Evolutionary conservation across 2,329 filamentous ascomycete species (phyloP), one percentile per base, ranked within the genome.

Genomic region (Boeremia exigua): DNA sequence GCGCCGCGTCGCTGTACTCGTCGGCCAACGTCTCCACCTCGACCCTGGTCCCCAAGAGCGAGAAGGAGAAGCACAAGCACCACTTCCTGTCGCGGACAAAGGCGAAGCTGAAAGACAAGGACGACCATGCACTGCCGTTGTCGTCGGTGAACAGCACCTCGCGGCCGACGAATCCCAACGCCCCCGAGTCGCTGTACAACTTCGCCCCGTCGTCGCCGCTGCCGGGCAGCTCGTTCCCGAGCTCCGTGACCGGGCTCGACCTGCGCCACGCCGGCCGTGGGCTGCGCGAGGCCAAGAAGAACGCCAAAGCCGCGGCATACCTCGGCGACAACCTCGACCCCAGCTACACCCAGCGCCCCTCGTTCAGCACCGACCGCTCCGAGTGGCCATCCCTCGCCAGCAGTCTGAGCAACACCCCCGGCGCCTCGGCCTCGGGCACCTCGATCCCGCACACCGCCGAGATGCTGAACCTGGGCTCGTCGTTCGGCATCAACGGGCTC

Each of bases 31-130:
- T 87, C 0, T 92, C 89, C 0, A 86, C 88, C 0, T 88, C 88
- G 2, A 93, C 90, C 0, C 86, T 94, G 53, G 85, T 90, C n/a
- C 84, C 89, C 0, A 76, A 80, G 25, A 67, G 76, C 27, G 75
- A 78, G 66, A 2, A 90, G 75, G 87, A 90, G 66, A 90, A 89
- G 63, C 78, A 80, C 77, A 90, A 89, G 62, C 90, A 92, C 65
- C 87, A 93, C 68, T 93, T 94, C 63, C 72, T 94, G 48, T 91
- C 89, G 7, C 82, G 90, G 34, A 89, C 91, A 69, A 93, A 92
- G 70, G 84, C 92, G 68, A 93, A 92, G 72, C 79, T 91, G 54
- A 87, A 84, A 60, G 84, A 84, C 66, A 89, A 88, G 74, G 88
- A 91, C 60, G 90, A 92, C 10, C 72, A 78, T 59, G 84, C 88